A percentile compares a stretch with the other conserved stretches of the same genome.
Conservation (phyloP, 805 yeast genomes). For the Danielozyma ontarioensis region DNA sequence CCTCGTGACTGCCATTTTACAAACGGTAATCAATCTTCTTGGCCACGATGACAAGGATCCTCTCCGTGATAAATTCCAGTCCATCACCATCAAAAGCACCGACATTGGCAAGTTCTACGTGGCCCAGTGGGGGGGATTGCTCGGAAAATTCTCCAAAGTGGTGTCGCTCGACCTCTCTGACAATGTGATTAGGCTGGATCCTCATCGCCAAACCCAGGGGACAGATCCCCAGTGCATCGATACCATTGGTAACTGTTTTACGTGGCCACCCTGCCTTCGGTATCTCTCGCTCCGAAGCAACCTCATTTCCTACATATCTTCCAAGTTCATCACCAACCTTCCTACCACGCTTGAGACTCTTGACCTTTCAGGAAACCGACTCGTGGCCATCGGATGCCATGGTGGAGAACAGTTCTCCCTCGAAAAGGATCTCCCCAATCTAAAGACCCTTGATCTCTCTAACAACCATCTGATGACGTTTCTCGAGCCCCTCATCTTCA, state of each 20-base stretch:
- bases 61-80: constrained; percentile 13
- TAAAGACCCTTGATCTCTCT: constrained; percentile 6
- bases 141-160: constrained; percentile 18
- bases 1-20: constrained; percentile 22
- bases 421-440: constrained; percentile 6
- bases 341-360: constrained; percentile 23
- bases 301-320: constrained; percentile 13
- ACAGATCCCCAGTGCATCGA: background rate
- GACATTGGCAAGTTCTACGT: constrained; percentile 30
- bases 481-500: constrained; percentile 6
- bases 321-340: constrained; percentile 14
- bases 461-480: constrained; percentile 4
- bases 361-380: constrained; percentile 16
- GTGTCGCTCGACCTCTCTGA: constrained; percentile 19
- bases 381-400: constrained; percentile 4
- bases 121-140: constrained; percentile 26
- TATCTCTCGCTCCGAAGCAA: constrained; percentile 22
- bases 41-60: constrained; percentile 8
- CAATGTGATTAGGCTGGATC: constrained; percentile 14
- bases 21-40: constrained; percentile 19
- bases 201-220: background rate
- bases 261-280: constrained; percentile 21
- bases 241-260: constrained; percentile 3
- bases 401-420: background rate
- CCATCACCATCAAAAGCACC: constrained; percentile 23